phyloP scores from a whole-genome alignment of 2,329 filamentous ascomycete genomes.

The Aspergillus piperis region DNA sequence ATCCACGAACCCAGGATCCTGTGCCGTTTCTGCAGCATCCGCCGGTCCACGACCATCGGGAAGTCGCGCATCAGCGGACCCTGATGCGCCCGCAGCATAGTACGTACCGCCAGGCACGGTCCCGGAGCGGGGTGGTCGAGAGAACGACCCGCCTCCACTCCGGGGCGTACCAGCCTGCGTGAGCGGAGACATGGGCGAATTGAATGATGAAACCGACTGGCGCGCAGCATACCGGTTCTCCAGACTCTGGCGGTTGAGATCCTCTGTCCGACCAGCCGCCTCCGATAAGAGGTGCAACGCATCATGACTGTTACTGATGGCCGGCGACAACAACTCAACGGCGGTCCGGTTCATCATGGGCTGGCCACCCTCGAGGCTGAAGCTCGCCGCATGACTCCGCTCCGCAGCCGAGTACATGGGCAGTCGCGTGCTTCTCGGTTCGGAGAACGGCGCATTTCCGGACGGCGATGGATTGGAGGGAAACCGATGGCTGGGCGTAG shows the following conservation, averaged over 20 bases:
- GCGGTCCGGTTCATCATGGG: constrained; percentile 63
- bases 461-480: constrained; percentile 6
- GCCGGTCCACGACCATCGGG: constrained; percentile 29
- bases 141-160: constrained; percentile 38
- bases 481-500: constrained; percentile 8
- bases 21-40: constrained; percentile 30
- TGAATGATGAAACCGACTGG: constrained; percentile 43
- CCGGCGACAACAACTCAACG: constrained; percentile 60
- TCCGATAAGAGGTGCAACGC: constrained; percentile 89
- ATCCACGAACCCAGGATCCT: constrained; percentile 52
- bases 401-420: constrained; percentile 30
- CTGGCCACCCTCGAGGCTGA: constrained; percentile 53
- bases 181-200: constrained; percentile 40
- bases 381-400: constrained; percentile 26
- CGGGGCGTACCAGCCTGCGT: constrained; percentile 38
- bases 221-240: constrained; percentile 47
- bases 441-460: constrained; percentile 30
- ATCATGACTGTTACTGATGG: constrained; percentile 89
- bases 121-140: constrained; percentile 42
- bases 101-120: constrained; percentile 54
- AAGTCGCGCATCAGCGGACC: constrained; percentile 29
- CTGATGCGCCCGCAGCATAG: constrained; percentile 43
- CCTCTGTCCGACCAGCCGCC: constrained; percentile 62
- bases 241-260: constrained; percentile 51
- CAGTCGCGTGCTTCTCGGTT: constrained; percentile 28